A percentile compares a stretch with the other conserved stretches of the same genome.
phyloP scores from a whole-genome alignment of 2,329 filamentous ascomycete species.

The Didymella segeticola region DNA sequence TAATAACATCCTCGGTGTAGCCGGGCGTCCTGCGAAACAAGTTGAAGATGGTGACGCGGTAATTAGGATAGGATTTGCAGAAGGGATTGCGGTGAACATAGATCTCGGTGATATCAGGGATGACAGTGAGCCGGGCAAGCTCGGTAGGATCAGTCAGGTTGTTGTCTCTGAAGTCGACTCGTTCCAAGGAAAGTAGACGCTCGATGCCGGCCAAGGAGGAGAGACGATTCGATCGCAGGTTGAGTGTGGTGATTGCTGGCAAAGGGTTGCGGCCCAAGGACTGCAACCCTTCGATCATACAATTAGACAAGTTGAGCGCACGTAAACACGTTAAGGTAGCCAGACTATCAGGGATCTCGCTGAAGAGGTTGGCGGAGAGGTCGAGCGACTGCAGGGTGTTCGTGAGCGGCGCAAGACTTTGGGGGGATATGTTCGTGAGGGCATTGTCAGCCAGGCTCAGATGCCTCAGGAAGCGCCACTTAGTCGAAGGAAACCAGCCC shows the following conservation, averaged over 20 bases:
- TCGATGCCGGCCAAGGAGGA: conserved; percentile 89
- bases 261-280: conserved; percentile 85
- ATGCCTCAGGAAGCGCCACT: conserved; percentile 95
- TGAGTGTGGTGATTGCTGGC: conserved; percentile 91
- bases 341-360: conserved; percentile 91
- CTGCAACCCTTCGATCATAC: conserved; percentile 95
- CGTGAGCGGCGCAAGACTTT: conserved; percentile 80
- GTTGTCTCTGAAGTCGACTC: conserved; percentile 91
- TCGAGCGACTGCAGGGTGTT: conserved; percentile 92
- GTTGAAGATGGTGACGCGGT: conserved; percentile 93
- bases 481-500: conserved; percentile 78
- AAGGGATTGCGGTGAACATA: conserved; percentile 95
- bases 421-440: conserved; percentile 77
- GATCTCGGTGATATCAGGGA: conserved; percentile 89
- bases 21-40: conserved; percentile 89
- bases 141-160: conserved; percentile 88
- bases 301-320: conserved; percentile 91
- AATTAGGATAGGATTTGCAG: conserved; percentile 82
- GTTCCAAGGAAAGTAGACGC: conserved; percentile 84
- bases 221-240: conserved; percentile 87
- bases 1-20: conserved; percentile 86
- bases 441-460: conserved; percentile 91
- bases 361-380: conserved; percentile 89
- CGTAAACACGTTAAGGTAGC: conserved; percentile 85
- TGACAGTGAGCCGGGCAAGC: conserved; percentile 84